Base-by-base conservation (phyloP, 1,139 yeast species). In the Yamadazyma kanchanaburiensis region DNA sequence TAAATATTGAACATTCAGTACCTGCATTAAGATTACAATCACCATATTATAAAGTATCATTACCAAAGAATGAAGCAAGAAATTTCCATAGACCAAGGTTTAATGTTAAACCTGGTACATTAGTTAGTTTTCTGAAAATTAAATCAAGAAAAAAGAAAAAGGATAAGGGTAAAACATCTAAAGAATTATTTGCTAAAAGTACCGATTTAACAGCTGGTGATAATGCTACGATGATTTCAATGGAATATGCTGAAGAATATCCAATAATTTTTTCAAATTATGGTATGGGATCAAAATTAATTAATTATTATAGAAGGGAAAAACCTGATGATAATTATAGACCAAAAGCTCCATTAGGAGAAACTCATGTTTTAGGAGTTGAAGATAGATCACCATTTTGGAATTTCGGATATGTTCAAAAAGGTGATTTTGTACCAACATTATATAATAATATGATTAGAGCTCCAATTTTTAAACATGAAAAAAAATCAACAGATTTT, bases 321-420 rank as follows among this genome's bases (percentile, higher is more conserved):
- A 70, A 70, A 36, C 87, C 82, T 11, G 91, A 85, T 32, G 99
- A 94, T 51, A 74, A 77, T 5, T 70, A 84, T 4, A 75, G 98
- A 39, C 98, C 98, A 0, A 89, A 89, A 47, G 70, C 89, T 7
- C 77, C 87, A 2, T 70, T 88, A 25, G 99, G 99, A 30, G 99
- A 94, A 55, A 91, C 98, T 0, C 94, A 86, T 57, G 96, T 94
- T 3, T 65, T 94, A 24, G 96, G 96, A 12, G 87, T 86, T 2
- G 96, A 88, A 50, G 99, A 94, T 56, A 73, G 95, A 45, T 85
- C 95, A 9, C 97, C 99, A 9, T 94, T 91, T 52, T 94, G 98
- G 98, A 91, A 89, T 53, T 94, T 88, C 64, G 99, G 99, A 2
- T 85, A 84, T 58, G 97, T 94, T 10, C 96, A 88, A 30, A 86